Evolutionary conservation across 2,329 filamentous ascomycete species (phyloP), one percentile per base, ranked within the genome.

Genomic region (Aspergillus oerlinghausenensis): DNA sequence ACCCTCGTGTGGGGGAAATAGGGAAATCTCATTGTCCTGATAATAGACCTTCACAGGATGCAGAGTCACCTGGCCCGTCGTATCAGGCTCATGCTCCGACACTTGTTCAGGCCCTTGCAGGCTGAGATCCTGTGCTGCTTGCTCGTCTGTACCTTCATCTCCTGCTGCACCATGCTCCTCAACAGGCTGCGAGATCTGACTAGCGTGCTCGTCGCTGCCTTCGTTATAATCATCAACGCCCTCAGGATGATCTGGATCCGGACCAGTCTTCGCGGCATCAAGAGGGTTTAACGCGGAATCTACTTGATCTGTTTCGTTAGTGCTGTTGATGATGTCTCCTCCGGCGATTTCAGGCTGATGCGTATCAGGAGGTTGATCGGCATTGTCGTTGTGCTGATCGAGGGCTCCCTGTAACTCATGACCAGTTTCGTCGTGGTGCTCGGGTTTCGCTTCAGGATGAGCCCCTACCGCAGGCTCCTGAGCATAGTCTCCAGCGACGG

Each of bases 1-100:
- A 55, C 78, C 76, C 58, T 79, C 77, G 23, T 74, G 73, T 3
- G 81, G 82, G 38, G 83, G 82, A 63, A 87, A 87, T 7, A 87
- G 69, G 14, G 79, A 82, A 59, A 85, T 83, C 54, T 83, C 79
- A 51, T 74, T 75, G 14, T 78, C 79, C 58, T 80, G 77, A 64
- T 85, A 87, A n/a, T 78, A 66, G 19, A 87, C 76, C 43, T 78
- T 77, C 19, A 85, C 77, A 49, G 80, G 76, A 67, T 82, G 71
- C 14, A 77, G 54, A 35, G 63, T 58, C n/a, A 52, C 43, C 32
- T 61, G 56, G 26, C 56, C 59, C 7, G 49, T 40, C 14, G 38
- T 47, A 23, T 55, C 51, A 9, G 38, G 23, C 4, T 52, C 52
- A 25, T 56, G 50, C 14, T 65, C 54, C 32, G 64, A 49, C 8